These are phyloP conservation scores for Lagerstroemia speciosa DNA, from an alignment of 345 rosid genomes.

Conservation along the genomic window DNA sequence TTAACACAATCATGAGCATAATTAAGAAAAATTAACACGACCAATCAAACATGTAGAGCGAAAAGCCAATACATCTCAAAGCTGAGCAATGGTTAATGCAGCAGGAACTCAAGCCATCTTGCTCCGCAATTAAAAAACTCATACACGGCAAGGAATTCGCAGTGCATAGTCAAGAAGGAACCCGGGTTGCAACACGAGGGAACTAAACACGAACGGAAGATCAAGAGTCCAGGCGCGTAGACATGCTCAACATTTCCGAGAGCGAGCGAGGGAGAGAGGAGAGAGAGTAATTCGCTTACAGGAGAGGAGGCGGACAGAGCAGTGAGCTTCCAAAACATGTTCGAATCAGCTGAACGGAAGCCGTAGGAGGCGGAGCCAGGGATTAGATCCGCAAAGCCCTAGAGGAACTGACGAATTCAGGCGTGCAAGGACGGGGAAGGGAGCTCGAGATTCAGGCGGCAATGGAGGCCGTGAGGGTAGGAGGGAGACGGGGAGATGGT, in stretches of 20 bases:
- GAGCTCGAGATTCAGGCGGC: conserved; percentile 18
- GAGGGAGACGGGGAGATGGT: background rate
- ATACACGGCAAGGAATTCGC: background rate
- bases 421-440: conserved; percentile 9
- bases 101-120: background rate
- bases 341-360: conserved; percentile 11
- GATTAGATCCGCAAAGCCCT: conserved; percentile 54
- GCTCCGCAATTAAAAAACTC: background rate
- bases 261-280: background rate
- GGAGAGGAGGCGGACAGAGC: conserved; percentile 86
- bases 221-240: background rate
- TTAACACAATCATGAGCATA: background rate
- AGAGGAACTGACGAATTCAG: conserved; percentile 29
- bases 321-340: conserved; percentile 96
- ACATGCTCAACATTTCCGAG: background rate
- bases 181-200: background rate
- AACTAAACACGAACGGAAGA: background rate
- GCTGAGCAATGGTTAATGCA: background rate
- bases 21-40: background rate
- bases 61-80: background rate
- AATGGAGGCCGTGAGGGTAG: background rate
- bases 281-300: conserved; percentile 38
- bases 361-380: conserved; percentile 12
- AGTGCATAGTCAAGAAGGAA: too few species aligned
- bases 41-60: background rate